Evolutionary conservation across 1,284 basidiomycete genomes (phyloP).

Genomic region (Mycosarcoma maydis): DNA sequence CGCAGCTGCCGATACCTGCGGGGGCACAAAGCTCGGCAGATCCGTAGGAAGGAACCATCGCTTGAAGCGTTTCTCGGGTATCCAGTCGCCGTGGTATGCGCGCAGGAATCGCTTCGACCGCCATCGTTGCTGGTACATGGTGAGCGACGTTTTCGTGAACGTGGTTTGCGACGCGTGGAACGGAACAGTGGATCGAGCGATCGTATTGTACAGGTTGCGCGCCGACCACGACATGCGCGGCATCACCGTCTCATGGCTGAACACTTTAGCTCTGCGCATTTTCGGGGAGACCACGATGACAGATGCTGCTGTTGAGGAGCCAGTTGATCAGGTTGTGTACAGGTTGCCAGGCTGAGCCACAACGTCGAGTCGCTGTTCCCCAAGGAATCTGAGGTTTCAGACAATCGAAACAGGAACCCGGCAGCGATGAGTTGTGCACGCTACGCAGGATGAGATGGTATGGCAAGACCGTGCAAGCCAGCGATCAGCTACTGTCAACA

Average conservation of each 20-base stretch:
- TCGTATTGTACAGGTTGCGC: conserved; percentile 81
- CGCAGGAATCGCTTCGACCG: conserved; percentile 86
- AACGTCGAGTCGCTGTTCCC: too few relatives aligned
- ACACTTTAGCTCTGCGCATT: conserved; percentile 62
- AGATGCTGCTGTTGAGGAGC: too few relatives aligned
- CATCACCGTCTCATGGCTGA: conserved; percentile 58
- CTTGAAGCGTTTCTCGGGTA: conserved; percentile 91
- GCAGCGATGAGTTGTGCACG: too few relatives aligned
- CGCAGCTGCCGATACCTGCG: conserved; percentile 62
- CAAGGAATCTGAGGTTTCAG: too few relatives aligned
- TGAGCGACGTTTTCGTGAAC: conserved; percentile 74
- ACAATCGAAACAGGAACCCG: too few relatives aligned
- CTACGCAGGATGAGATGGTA: not conserved
- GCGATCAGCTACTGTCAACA: not conserved
- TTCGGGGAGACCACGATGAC: too few relatives aligned
- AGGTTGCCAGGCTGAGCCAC: too few relatives aligned
- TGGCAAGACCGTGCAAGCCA: too few relatives aligned
- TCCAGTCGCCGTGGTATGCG: conserved; percentile 95
- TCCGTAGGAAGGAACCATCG: conserved; percentile 90
- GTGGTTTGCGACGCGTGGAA: conserved; percentile 68
- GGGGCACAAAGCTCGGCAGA: conserved; percentile 78
- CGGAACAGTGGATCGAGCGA: conserved; percentile 68
- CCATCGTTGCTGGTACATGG: conserved; percentile 94
- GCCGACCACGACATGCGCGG: conserved; percentile 74
- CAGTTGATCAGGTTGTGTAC: too few relatives aligned